Evolutionary conservation across 495 filamentous ascomycete species (phyloP).

Genomic region (Penicillium pulvis): DNA sequence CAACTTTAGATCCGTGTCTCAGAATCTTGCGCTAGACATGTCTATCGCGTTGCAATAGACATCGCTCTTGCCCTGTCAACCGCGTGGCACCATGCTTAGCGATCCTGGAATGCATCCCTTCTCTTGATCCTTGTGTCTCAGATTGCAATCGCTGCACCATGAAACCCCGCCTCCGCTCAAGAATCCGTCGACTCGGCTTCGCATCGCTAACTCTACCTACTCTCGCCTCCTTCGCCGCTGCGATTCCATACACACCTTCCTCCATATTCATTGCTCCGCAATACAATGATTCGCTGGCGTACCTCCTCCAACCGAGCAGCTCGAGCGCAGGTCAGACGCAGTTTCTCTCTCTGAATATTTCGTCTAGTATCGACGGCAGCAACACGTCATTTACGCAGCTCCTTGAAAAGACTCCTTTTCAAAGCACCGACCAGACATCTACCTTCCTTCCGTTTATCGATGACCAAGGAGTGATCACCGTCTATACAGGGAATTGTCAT

Average conservation of each 20-base stretch:
- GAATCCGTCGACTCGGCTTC: slow-evolving; percentile 20
- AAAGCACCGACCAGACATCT: slow-evolving; percentile 38
- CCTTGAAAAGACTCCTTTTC: slow-evolving; percentile 66
- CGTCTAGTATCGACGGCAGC: slow-evolving; percentile 51
- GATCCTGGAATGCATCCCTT: slow-evolving; percentile 33
- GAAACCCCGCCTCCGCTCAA: slow-evolving; percentile 24
- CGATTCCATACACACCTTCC: slow-evolving; percentile 76
- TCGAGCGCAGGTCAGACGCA: slow-evolving; percentile 41
- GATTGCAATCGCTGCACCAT: slow-evolving; percentile 25
- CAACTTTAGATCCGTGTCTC: background rate
- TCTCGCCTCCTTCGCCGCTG: slow-evolving; percentile 28
- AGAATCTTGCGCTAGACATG: slow-evolving; percentile 1
- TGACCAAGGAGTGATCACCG: slow-evolving; percentile 63
- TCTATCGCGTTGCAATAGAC: slow-evolving; percentile 13
- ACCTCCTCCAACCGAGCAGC: slow-evolving; percentile 60
- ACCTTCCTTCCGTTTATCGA: slow-evolving; percentile 68
- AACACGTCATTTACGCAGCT: slow-evolving; percentile 58
- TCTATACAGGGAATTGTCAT: slow-evolving; percentile 70
- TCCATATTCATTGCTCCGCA: slow-evolving; percentile 59
- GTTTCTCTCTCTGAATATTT: slow-evolving; percentile 67
- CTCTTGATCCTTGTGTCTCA: slow-evolving; percentile 29
- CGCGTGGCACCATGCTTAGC: slow-evolving; percentile 33
- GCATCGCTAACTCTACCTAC: slow-evolving; percentile 22
- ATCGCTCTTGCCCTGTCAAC: slow-evolving; percentile 14
- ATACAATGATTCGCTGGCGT: slow-evolving; percentile 52